These are phyloP conservation scores for Stevia rebaudiana DNA, from an alignment of 140 eudicot genomes.

Conservation along the genomic window DNA sequence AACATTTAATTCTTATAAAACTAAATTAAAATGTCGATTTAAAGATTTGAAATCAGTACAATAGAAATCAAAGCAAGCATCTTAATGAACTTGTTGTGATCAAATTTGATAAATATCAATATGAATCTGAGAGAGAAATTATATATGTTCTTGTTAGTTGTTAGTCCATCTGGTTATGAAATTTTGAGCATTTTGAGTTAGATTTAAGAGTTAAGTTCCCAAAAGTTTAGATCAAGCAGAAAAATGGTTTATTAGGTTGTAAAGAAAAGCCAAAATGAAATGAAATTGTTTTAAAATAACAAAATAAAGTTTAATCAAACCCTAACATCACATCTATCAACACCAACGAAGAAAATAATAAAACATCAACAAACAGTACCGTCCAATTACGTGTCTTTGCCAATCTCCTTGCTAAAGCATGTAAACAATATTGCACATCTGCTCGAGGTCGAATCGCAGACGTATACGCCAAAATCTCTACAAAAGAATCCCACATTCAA, in stretches of 20 bases:
- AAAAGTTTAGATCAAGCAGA: not conserved
- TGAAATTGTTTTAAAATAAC: not conserved
- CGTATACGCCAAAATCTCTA: slow-evolving; percentile 8
- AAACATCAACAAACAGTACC: not conserved
- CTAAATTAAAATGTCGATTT: not conserved
- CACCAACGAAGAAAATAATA: not conserved
- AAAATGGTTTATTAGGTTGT: too few relatives aligned
- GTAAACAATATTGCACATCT: slow-evolving; percentile 13
- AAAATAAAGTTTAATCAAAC: not conserved
- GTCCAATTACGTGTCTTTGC: slow-evolving; percentile 1
- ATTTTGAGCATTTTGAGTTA: not conserved
- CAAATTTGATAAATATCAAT: not conserved
- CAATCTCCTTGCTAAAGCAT: slow-evolving; percentile 12
- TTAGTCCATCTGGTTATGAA: not conserved
- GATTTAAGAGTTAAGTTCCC: not conserved
- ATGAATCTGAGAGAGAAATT: not conserved
- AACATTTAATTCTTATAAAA: not conserved
- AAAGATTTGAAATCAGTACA: not conserved
- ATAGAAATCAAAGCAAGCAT: not conserved
- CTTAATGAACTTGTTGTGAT: not conserved
- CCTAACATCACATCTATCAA: slow-evolving; percentile 2
- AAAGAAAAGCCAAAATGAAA: too few relatives aligned
- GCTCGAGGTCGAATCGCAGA: slow-evolving; percentile 16
- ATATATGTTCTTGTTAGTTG: not conserved
- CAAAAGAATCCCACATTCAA: not conserved